phyloP scores from a whole-genome alignment of 768 basidiomycete genomes.

The Mycena indigotica region DNA sequence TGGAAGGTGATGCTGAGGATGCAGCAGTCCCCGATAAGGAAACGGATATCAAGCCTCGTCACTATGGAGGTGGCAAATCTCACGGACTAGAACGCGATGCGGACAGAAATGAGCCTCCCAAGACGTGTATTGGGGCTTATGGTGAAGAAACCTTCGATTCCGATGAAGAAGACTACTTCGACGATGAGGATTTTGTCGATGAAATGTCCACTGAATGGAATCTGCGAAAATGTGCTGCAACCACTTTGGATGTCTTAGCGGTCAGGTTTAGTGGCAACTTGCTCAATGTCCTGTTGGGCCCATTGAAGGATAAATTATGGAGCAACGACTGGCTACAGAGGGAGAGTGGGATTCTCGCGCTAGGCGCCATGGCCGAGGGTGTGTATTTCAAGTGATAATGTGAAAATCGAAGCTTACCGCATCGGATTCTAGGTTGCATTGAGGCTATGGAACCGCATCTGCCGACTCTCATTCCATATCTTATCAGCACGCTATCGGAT shows the following conservation, averaged over 20 bases:
- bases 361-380: slow-evolving; percentile 99
- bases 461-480: slow-evolving; percentile 88
- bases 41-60: slow-evolving; percentile 93
- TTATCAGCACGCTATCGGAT: slow-evolving; percentile 88
- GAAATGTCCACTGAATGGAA: slow-evolving; percentile 99
- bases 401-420: slow-evolving; percentile 9
- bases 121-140: slow-evolving; percentile 60
- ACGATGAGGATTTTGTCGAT: slow-evolving; percentile 92
- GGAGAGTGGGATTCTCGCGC: slow-evolving; percentile 92
- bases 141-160: slow-evolving; percentile 82
- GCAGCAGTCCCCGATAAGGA: slow-evolving; percentile 91
- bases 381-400: slow-evolving; percentile 26
- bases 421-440: slow-evolving; percentile 74
- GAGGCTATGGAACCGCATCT: slow-evolving; percentile 94
- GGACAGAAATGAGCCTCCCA: slow-evolving; percentile 40
- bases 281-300: slow-evolving; percentile 83
- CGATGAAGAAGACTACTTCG: slow-evolving; percentile 85
- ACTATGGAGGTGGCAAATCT: slow-evolving; percentile 76
- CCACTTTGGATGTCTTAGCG: slow-evolving; percentile 94
- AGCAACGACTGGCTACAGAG: slow-evolving; percentile 89
- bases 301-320: slow-evolving; percentile 93
- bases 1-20: slow-evolving; percentile 90
- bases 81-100: slow-evolving; percentile 85
- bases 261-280: slow-evolving; percentile 91
- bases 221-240: slow-evolving; percentile 95